Evolutionary conservation across 2,329 filamentous ascomycete species (phyloP), one percentile per base, ranked within the genome.

Genomic region (Botrytis porri): DNA sequence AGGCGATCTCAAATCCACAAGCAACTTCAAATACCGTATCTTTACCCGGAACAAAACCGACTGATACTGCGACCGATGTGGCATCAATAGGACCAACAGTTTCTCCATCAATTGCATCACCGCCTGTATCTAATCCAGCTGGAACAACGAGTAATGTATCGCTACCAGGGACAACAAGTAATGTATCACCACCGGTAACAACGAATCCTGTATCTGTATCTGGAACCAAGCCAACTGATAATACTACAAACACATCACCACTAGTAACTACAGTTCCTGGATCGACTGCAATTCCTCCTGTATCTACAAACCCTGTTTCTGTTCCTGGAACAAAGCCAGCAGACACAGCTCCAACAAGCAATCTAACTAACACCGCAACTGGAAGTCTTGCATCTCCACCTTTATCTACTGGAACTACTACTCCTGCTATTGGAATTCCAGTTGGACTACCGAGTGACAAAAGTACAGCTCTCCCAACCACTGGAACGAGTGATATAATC

Each of bases 1-100:
- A 54, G 29, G 43, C 29, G 14, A 51, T 66, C 43, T 54, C 69
- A 48, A 43, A 54, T 32, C 57, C 54, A 72, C 29, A 74, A 37
- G 14, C 57, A 37, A 60, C 54, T 35, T 43, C 73, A 61, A 69
- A 54, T 25, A 25, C 32, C 35, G 32, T 32, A 1, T 35, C 22
- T 14, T 2, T 41, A n/a, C 25, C 60, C 12, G 60, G 14, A 29
- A 62, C 35, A 18, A 62, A 41, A 4, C 8, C 14, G 10, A 16
- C 25, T 41, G 60, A 29, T 20, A 62, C 14, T n/a, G 37, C 43
- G 18, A 20, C 63, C 25, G 54, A 39, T 20, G 8, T 6, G 12
- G 3, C 32, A n/a, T 8, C 45, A 3, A 12, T 8, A 29, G 63
- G 32, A 18, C 29, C 63, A n/a, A 54, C 63, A 37, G 22, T 51